Evolutionary conservation across 352 stramenopile genomes (phyloP).

Genomic region (Phytopythium helicoides): DNA sequence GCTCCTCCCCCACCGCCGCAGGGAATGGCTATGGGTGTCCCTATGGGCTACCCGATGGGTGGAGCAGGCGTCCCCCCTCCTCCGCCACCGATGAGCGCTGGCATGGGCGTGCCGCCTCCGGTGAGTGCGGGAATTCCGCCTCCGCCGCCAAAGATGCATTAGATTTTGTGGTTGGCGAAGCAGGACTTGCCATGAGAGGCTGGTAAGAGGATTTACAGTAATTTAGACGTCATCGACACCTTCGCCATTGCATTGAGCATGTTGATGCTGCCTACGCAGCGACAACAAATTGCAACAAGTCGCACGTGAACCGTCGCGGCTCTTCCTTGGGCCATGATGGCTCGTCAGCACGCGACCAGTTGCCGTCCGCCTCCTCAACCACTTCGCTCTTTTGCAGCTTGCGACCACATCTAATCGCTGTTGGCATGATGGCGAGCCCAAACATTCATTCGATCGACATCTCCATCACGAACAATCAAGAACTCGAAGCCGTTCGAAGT

Average conservation of each 20-base stretch:
- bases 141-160: conserved; percentile 30
- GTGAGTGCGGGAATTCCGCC: conserved; percentile 20
- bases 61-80: conserved; percentile 20
- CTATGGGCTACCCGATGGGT: conserved; percentile 27
- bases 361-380: no score
- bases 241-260: no score
- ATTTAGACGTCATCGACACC: no score
- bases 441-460: conserved; percentile 3
- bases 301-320: no score
- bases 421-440: background rate
- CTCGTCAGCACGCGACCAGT: no score
- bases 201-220: no score
- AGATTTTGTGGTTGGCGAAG: background rate
- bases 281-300: no score
- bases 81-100: conserved; percentile 24
- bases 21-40: conserved; percentile 29
- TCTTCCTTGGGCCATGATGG: no score
- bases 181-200: no score
- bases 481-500: background rate
- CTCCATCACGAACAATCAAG: conserved; percentile 2
- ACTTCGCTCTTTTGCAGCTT: no score
- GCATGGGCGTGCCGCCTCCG: conserved; percentile 16
- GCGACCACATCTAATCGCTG: no score
- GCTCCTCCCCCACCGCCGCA: conserved; percentile 32
- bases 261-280: no score